Evolutionary conservation across 805 yeast species (phyloP).

Genomic region (Metschnikowia peoriensis): DNA sequence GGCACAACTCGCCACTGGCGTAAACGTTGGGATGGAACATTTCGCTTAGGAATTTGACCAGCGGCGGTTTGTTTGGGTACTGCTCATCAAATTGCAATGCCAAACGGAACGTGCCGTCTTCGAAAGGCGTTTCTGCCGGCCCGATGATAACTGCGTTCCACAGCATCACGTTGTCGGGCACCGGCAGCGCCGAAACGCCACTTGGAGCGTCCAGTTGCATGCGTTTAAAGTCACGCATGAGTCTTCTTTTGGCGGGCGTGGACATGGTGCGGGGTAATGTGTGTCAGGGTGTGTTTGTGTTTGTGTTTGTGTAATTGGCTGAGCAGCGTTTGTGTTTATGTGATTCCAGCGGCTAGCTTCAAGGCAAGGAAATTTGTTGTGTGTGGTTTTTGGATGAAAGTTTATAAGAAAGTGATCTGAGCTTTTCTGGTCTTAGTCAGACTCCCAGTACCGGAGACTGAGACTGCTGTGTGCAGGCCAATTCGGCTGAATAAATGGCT

Average conservation of each 20-base stretch:
- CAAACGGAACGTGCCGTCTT: slow-evolving; percentile 93
- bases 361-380: not conserved
- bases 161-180: slow-evolving; percentile 94
- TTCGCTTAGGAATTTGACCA: slow-evolving; percentile 83
- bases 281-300: not conserved
- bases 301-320: not conserved
- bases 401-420: no score
- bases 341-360: not conserved
- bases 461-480: no score
- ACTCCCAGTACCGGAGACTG: no score
- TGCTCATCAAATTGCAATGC: slow-evolving; percentile 91
- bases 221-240: slow-evolving; percentile 96
- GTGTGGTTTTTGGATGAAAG: not conserved
- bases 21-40: slow-evolving; percentile 99
- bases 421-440: no score
- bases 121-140: slow-evolving; percentile 96
- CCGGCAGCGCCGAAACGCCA: slow-evolving; percentile 95
- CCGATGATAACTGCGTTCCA: slow-evolving; percentile 99
- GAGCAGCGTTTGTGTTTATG: not conserved
- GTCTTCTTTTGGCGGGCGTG: slow-evolving; percentile 97
- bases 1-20: slow-evolving; percentile 91
- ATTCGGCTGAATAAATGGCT: no score
- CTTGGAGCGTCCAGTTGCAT: slow-evolving; percentile 98
- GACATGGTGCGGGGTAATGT: slow-evolving; percentile 55
- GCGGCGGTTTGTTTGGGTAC: slow-evolving; percentile 96